These are phyloP conservation scores for Onygenales sp. DNA, from an alignment of 2,329 filamentous ascomycete species.

Conservation along the genomic window DNA sequence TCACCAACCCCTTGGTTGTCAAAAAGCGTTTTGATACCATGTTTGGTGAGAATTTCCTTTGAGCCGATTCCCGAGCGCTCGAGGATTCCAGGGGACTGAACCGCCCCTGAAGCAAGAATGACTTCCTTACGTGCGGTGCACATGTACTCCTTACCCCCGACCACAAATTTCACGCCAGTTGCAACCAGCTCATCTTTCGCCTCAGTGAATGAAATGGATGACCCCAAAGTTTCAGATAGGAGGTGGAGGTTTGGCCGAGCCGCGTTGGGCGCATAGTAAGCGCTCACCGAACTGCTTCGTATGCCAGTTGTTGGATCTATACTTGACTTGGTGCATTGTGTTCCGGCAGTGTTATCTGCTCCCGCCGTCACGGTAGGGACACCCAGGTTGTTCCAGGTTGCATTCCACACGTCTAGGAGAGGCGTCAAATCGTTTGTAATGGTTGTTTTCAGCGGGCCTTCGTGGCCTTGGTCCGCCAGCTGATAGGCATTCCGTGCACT, in stretches of 20 bases:
- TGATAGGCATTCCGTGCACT: not conserved
- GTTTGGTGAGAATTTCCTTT: slow-evolving; percentile 22
- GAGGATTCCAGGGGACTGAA: slow-evolving; percentile 36
- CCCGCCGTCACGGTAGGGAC: not conserved
- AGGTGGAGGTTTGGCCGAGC: not conserved
- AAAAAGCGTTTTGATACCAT: slow-evolving; percentile 26
- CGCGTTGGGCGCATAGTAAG: not conserved
- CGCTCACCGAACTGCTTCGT: not conserved
- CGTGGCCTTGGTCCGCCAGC: not conserved
- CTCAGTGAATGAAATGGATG: not conserved
- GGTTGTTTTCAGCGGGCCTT: not conserved
- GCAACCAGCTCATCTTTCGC: slow-evolving; percentile 15
- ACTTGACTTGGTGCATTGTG: not conserved
- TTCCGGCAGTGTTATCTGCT: not conserved
- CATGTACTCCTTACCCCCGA: not conserved
- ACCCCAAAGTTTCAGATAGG: not conserved
- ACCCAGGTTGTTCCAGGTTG: not conserved
- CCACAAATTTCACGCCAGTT: slow-evolving; percentile 35
- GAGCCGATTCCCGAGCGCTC: slow-evolving; percentile 40
- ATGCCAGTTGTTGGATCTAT: not conserved
- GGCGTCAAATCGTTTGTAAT: not conserved
- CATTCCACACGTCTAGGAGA: not conserved
- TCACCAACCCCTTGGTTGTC: slow-evolving; percentile 31
- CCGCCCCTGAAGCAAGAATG: slow-evolving; percentile 39
- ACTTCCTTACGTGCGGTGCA: slow-evolving; percentile 29